Base-by-base conservation (phyloP, 352 stramenopile genomes). In the Blastocystis hominis region DNA sequence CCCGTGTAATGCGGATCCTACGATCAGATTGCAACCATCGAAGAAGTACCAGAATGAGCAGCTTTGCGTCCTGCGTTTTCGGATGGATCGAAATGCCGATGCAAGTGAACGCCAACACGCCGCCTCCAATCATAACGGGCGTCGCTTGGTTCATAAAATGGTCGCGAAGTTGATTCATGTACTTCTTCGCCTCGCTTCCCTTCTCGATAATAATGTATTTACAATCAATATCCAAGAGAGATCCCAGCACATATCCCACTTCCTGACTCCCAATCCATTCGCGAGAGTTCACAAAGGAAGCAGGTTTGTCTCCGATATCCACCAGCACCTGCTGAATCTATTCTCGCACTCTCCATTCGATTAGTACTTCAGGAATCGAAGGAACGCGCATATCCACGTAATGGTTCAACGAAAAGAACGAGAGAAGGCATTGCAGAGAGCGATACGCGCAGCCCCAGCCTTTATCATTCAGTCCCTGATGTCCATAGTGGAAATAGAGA, bases 391-490 rank as follows among this genome's bases (percentile, higher is more conserved):
- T 86, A 40, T 64, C 77, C 9, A 66, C 64, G 40, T 89, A 89
- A 34, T 89, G 75, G 46, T 68, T 93, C 3, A 93, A 77, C 53
- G 90, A 89, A 54, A 94, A 90, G 91, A 92, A 95, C 2, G 93
- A 95, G 47, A 93, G 88, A 20, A 95, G 88, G 44, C 92, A 95
- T 86, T 95, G 93, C 46, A 95, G 89, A 61, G 92, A 94, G 3
- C 93, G 90, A 75, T 95, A 95, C 36, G 93, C 93, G 64, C 93
- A 95, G 59, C 93, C 93, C 93, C 93, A 95, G 55, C 93, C 93
- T 56, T 94, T 93, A 88, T 95, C 93, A 47, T 94, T 92, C 75
- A 92, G 88, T 68, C 81, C 80, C 42, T 96, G 91, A 59, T 94
- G 91, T 84, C 93, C 88, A 89, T 96, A 95, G 86, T 96, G 93